Evolutionary conservation across 768 basidiomycete genomes (phyloP).

Genomic region (Rhodotorula paludigena): DNA sequence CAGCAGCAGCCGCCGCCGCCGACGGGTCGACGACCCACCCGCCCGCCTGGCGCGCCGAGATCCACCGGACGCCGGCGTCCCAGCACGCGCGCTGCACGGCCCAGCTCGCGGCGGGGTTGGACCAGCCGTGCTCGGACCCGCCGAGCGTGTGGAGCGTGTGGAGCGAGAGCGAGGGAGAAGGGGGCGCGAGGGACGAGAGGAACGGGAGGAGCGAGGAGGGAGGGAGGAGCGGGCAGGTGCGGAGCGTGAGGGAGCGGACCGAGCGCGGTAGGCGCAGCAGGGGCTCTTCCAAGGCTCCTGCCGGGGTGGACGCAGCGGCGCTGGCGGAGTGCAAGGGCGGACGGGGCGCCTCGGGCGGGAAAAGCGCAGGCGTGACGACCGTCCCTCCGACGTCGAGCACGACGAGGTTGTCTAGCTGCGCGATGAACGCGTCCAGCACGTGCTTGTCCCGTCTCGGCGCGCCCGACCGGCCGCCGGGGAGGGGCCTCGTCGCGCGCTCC

Average conservation of each 20-base stretch:
- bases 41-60: not conserved
- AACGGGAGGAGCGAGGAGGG: not conserved
- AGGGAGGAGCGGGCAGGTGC: not conserved
- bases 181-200: not conserved
- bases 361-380: slow-evolving; percentile 18
- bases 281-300: too few relatives aligned
- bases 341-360: not conserved
- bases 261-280: not conserved
- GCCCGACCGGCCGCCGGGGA: not conserved
- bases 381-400: slow-evolving; percentile 23
- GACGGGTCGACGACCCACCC: too few relatives aligned
- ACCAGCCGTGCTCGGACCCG: slow-evolving; percentile 22
- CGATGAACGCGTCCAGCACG: slow-evolving; percentile 21
- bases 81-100: slow-evolving; percentile 15
- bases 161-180: not conserved
- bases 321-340: not conserved
- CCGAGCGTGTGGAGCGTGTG: not conserved
- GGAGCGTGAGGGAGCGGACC: slow-evolving; percentile 5
- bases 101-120: not conserved
- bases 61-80: slow-evolving; percentile 1
- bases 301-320: too few relatives aligned
- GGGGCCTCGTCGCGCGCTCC: not conserved
- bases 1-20: not conserved
- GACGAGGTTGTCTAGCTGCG: not conserved
- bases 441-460: not conserved